Conservation (phyloP, 345 rosid genomes). For the Hevea brasiliensis region DNA sequence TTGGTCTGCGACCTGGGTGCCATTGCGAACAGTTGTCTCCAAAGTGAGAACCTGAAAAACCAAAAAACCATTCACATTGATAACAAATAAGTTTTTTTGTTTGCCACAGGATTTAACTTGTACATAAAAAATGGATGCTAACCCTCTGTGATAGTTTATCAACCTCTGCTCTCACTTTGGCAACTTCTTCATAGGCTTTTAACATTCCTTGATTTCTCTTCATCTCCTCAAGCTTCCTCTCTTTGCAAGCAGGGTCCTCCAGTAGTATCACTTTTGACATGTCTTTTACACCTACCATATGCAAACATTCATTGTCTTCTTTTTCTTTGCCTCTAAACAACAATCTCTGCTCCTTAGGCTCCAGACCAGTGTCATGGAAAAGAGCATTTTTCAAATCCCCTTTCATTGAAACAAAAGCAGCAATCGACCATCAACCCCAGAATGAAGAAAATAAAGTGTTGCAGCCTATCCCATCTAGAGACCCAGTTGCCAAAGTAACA, state of each 20-base stretch:
- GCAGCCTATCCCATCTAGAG: background rate
- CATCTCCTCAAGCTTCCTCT: conserved; percentile 49
- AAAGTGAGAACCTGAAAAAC: conserved; percentile 40
- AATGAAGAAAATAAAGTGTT: background rate
- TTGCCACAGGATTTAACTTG: background rate
- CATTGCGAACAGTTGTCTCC: conserved; percentile 33
- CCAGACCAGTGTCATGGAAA: conserved; percentile 42
- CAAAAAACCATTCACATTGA: conserved; percentile 3
- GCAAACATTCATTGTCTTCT: conserved; percentile 46
- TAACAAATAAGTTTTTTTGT: conserved; percentile 1
- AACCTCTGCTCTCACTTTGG: conserved; percentile 46
- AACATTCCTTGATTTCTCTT: conserved; percentile 29
- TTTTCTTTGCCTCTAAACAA: conserved; percentile 54
- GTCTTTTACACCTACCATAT: conserved; percentile 54
- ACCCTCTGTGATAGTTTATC: conserved; percentile 52
- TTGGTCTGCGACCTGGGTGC: conserved; percentile 39
- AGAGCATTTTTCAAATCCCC: conserved; percentile 51
- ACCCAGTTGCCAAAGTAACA: too few relatives aligned
- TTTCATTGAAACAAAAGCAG: conserved; percentile 23
- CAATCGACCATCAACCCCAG: conserved; percentile 20
- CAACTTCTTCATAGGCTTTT: conserved; percentile 40
- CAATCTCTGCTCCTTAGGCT: conserved; percentile 52
- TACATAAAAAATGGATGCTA: background rate
- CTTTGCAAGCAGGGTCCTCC: conserved; percentile 59
- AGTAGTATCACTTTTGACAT: conserved; percentile 46